phyloP scores from a whole-genome alignment of 2,329 filamentous ascomycete genomes.

The Botryosphaeria agaves region DNA sequence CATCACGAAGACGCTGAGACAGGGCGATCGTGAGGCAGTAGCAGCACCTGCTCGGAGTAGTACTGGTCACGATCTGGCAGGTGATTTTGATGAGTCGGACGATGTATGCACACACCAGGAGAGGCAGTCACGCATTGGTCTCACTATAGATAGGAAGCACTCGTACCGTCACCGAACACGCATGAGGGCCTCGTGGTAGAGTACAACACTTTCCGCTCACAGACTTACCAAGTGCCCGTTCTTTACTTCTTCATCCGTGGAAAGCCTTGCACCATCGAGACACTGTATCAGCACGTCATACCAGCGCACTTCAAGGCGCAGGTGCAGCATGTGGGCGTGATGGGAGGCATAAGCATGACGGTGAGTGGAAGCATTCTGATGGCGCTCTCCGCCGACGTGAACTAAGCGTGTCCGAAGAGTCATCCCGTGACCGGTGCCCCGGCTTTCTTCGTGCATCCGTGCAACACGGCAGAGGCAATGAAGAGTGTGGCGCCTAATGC shows the following conservation, averaged over 20 bases:
- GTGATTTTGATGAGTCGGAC: background rate
- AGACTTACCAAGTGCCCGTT: slow-evolving; percentile 26
- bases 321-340: slow-evolving; percentile 16
- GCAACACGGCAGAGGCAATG: slow-evolving; percentile 72
- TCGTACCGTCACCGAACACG: too few relatives aligned
- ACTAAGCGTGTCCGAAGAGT: slow-evolving; percentile 36
- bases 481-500: slow-evolving; percentile 24
- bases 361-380: too few relatives aligned
- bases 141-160: too few relatives aligned
- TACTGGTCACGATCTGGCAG: background rate
- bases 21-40: too few relatives aligned
- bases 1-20: background rate
- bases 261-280: slow-evolving; percentile 10
- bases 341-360: slow-evolving; percentile 20
- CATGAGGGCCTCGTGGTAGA: slow-evolving; percentile 4
- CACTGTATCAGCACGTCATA: slow-evolving; percentile 21
- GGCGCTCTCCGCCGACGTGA: background rate
- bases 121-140: too few relatives aligned
- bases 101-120: too few relatives aligned
- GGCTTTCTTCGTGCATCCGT: slow-evolving; percentile 85
- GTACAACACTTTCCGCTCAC: slow-evolving; percentile 26
- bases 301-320: slow-evolving; percentile 13
- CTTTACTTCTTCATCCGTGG: slow-evolving; percentile 16
- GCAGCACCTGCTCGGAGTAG: too few relatives aligned
- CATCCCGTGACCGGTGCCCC: slow-evolving; percentile 68